phyloP scores from a whole-genome alignment of 2,329 filamentous ascomycete genomes.

The Claviceps humidiphila region DNA sequence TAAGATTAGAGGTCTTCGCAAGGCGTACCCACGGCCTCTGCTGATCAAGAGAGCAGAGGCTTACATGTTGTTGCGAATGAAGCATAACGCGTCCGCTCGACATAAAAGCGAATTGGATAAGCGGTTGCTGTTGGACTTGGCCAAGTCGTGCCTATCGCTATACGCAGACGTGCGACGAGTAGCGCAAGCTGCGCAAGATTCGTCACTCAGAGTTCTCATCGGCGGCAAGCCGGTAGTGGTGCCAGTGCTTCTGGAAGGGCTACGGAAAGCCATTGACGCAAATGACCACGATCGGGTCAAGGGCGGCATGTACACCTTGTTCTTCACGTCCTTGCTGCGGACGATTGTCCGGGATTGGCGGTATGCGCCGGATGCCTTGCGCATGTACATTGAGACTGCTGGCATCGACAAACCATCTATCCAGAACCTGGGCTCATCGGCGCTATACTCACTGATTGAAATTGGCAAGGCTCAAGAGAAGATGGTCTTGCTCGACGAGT shows the following conservation, averaged over 20 bases:
- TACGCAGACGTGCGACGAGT: constrained; percentile 95
- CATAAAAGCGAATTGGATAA: constrained; percentile 87
- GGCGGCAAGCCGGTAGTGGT: constrained; percentile 83
- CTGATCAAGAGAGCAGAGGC: constrained; percentile 85
- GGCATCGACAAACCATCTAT: constrained; percentile 90
- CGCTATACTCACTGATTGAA: constrained; percentile 76
- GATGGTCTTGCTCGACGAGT: constrained; percentile 68
- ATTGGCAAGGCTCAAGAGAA: constrained; percentile 82
- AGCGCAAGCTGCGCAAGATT: constrained; percentile 83
- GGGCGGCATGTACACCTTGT: constrained; percentile 78
- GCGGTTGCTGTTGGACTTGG: constrained; percentile 69
- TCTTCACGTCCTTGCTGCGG: constrained; percentile 80
- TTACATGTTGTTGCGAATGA: constrained; percentile 85
- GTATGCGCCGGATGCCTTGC: constrained; percentile 80
- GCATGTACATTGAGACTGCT: constrained; percentile 78
- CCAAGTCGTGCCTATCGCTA: constrained; percentile 75
- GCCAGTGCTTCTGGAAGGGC: constrained; percentile 65
- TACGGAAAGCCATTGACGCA: constrained; percentile 64
- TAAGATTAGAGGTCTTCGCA: constrained; percentile 84
- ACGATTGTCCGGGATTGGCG: constrained; percentile 88
- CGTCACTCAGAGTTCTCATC: constrained; percentile 80
- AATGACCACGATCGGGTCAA: constrained; percentile 88
- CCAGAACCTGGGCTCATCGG: constrained; percentile 71
- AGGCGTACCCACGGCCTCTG: constrained; percentile 85
- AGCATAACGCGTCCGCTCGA: constrained; percentile 81